Evolutionary conservation across 805 yeast genomes (phyloP), one percentile per base, ranked within the genome.

Genomic region (Metschnikowia lunata): DNA sequence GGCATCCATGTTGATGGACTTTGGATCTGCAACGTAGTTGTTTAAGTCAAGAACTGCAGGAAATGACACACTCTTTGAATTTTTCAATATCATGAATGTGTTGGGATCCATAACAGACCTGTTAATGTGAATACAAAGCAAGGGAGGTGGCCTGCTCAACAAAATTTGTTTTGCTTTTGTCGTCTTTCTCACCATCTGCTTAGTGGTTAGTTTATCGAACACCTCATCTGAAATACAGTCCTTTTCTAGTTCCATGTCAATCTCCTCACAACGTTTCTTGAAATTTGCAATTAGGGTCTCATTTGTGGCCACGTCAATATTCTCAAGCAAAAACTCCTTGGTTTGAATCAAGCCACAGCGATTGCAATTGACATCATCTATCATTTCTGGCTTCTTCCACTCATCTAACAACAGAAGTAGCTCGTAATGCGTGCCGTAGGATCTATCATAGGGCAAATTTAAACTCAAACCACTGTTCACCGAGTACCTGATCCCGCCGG

Each of bases 321-420:
- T 75, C 12, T 62, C 68, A 14, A 54, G 40, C 30, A 83, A 63
- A 49, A 74, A 80, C n/a, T 71, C 74, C 40, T 64, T 66, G 10
- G 86, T 82, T 46, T 81, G 82, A 27, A 63, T 62, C 52, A 91
- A 71, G 3, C 95, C 91, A 70, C 98, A 91, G 56, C 98, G 75
- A 58, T 90, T 88, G 69, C 99, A 91, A 63, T 89, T 91, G 31
- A 91, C 99, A 37, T 89, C 96, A 52, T 88, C 90, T 46, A 91
- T 89, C 18, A 85, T 79, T 60, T 91, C 99, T 33, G 90, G 87
- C 45, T 78, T 74, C 6, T 74, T 78, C 88, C 89, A 87, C 35
- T 80, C 79, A 37, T 74, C 68, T 49, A 87, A 62, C 42, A 86
- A 69, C 13, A 75, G 79, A 6, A 75, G 62, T 43, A 86, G 64